Percentiles rank a stretch among this genome's conserved stretches.
Evolutionary conservation across 805 yeast genomes (phyloP).

Genomic region (Candida wancherniae): DNA sequence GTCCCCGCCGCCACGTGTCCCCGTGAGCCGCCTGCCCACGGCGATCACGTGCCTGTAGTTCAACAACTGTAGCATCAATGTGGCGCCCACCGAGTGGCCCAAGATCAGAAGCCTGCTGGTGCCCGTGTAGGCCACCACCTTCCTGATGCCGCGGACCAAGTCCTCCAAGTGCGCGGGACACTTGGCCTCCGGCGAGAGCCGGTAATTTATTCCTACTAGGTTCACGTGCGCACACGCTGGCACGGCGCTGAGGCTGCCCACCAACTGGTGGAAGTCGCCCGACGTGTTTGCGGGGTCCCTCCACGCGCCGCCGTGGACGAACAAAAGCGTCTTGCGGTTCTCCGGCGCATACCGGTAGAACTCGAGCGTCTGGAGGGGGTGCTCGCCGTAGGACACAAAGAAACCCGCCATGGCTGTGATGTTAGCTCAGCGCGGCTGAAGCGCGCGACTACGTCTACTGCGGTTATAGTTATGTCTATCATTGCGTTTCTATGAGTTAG

Average conservation of each 20-base stretch:
- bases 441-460: neutral
- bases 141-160: slow-evolving; percentile 41
- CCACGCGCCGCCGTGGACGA: slow-evolving; percentile 91
- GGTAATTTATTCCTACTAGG: slow-evolving; percentile 48
- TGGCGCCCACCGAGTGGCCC: slow-evolving; percentile 86
- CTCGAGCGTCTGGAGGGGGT: slow-evolving; percentile 29
- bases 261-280: slow-evolving; percentile 45
- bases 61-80: slow-evolving; percentile 52
- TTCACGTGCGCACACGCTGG: slow-evolving; percentile 8
- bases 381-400: slow-evolving; percentile 29
- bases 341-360: slow-evolving; percentile 18
- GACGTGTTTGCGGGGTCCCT: slow-evolving; percentile 61
- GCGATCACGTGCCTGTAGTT: slow-evolving; percentile 20
- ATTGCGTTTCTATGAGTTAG: neutral
- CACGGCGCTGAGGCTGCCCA: slow-evolving; percentile 8
- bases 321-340: slow-evolving; percentile 36
- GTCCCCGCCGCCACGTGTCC: too few species aligned
- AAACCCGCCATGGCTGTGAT: too few species aligned
- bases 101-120: slow-evolving; percentile 24
- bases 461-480: neutral
- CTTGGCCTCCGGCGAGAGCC: slow-evolving; percentile 55
- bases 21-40: too few species aligned
- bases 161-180: slow-evolving; percentile 65
- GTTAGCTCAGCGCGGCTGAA: too few species aligned
- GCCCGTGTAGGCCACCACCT: slow-evolving; percentile 21